Evolutionary conservation across 2,329 filamentous ascomycete genomes (phyloP), one percentile per base, ranked within the genome.

Genomic region (Cryphonectria carpinicola): DNA sequence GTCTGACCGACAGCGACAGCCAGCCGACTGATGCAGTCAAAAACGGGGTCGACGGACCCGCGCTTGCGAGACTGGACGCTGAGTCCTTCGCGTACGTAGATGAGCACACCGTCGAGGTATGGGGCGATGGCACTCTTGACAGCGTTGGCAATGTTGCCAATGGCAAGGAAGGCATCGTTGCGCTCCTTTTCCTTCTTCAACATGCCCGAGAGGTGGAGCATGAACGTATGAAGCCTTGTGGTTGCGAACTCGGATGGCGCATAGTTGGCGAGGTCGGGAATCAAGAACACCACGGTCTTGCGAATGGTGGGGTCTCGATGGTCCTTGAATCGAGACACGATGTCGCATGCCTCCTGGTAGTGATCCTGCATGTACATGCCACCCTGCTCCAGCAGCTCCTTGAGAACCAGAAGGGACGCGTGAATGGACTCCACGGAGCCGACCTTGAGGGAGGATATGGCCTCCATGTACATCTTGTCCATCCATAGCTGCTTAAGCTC

Each of bases 311-410:
- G 84, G 76, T 99, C 97, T 68, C 93, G 90, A 76, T 98, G 94
- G 76, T 99, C 96, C 80, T 97, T 97, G 80, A 97, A 93, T 73
- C 93, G 92, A 74, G 95, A 90, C 49, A 98, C 93, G 73, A 96
- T 95, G 73, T 99, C 96, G 79, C 95, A 98, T 14, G 94, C 92
- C 76, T 97, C 93, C 71, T 92, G 89, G 80, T 98, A 99, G 78
- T 95, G 90, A 54, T 95, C 93, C 77, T 97, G 94, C 96, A 99
- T 98, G 81, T 97, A 99, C 95, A 99, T 99, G 76, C 94, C 95
- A 67, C 96, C 96, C 79, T 97, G 95, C 73, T 96, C 89, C 25
- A 99, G 89, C 64, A 99, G 87, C 82, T 98, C 95, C 80, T 95
- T 97, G 76, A 98, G 87, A 1, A 97, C 94, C 28, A 99, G 86